Base-by-base conservation (phyloP, 2,329 filamentous ascomycete species). In the Cercospora sp. region DNA sequence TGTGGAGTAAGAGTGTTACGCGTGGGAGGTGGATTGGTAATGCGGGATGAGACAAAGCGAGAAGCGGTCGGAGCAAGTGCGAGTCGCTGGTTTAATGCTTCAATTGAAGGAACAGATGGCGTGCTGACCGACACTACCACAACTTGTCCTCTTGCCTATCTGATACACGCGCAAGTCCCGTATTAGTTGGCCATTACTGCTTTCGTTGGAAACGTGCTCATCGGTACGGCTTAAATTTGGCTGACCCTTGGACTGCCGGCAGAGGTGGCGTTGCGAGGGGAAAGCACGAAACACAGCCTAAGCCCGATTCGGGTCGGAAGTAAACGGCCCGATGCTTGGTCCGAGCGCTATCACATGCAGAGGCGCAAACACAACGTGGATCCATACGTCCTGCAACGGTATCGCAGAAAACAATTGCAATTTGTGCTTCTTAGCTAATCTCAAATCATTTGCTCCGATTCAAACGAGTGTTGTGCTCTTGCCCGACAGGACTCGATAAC, bases 191-290 rank as follows among this genome's bases (percentile, higher is more conserved):
- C 30, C 18, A 60, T 59, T 60, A 61, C 63, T 66, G 55, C 58
- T 60, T 66, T 61, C 16, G 63, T 60, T 18, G 40, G 63, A 66
- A 66, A 66, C 63, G 43, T 66, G 63, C 63, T 66, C 63, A 66
- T 13, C 37, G 37, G 37, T 32, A 53, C 51, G 7, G 45, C 51
- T 45, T 65, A 59, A 58, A 58, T 59, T 10, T 30, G 37, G 37
- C 21, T 60, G 32, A 45, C 30, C 30, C 43, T 53, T 51, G 32
- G 8, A 55, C 49, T 34, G 28, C 53, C 26, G 53, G 26, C 24
- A 58, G 30, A 28, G 53, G 53, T 58, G 53, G 53, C 53, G 53
- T 28, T 53, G 21, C 18, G 53, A 51, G 60, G 60, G 60, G 60
- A 21, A 30, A 63, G 43, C 24, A 28, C 59, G 37, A 43, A 61